phyloP scores from a whole-genome alignment of 1,284 basidiomycete genomes.

The Erythrobasidium hasegawianum region DNA sequence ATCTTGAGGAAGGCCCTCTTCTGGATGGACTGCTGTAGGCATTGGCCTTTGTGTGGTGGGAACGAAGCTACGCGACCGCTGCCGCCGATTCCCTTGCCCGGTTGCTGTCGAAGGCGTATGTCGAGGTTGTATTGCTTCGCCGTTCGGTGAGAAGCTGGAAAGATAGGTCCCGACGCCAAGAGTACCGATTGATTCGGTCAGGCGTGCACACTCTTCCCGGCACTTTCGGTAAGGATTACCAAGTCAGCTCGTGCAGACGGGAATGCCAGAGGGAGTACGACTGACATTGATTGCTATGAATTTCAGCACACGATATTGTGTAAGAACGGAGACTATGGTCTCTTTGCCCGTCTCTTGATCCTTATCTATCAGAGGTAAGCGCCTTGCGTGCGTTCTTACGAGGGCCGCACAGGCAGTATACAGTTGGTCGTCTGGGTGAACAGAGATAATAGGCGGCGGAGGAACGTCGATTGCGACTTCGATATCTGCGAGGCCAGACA shows the following conservation, averaged over 20 bases:
- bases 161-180: slow-evolving; percentile 94
- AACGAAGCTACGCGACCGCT: slow-evolving; percentile 22
- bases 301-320: slow-evolving; percentile 96
- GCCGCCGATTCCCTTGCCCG: slow-evolving; percentile 7
- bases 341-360: slow-evolving; percentile 93
- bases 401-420: slow-evolving; percentile 86
- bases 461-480: slow-evolving; percentile 88
- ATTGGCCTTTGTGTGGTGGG: neutral
- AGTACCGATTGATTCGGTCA: slow-evolving; percentile 74
- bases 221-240: slow-evolving; percentile 54
- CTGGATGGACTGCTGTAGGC: slow-evolving; percentile 5
- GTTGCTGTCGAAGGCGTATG: neutral
- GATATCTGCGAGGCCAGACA: slow-evolving; percentile 67
- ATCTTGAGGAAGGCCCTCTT: slow-evolving; percentile 21
- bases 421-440: slow-evolving; percentile 81
- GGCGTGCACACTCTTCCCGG: slow-evolving; percentile 64
- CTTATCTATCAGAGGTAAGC: slow-evolving; percentile 86
- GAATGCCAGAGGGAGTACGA: slow-evolving; percentile 30
- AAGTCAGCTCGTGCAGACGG: neutral
- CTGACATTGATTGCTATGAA: slow-evolving; percentile 96
- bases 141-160: slow-evolving; percentile 41
- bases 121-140: slow-evolving; percentile 7
- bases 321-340: slow-evolving; percentile 91
- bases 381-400: slow-evolving; percentile 91
- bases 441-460: slow-evolving; percentile 81